Base-by-base conservation (phyloP, 116 monocot species). In the Dioscorea cayenensis region DNA sequence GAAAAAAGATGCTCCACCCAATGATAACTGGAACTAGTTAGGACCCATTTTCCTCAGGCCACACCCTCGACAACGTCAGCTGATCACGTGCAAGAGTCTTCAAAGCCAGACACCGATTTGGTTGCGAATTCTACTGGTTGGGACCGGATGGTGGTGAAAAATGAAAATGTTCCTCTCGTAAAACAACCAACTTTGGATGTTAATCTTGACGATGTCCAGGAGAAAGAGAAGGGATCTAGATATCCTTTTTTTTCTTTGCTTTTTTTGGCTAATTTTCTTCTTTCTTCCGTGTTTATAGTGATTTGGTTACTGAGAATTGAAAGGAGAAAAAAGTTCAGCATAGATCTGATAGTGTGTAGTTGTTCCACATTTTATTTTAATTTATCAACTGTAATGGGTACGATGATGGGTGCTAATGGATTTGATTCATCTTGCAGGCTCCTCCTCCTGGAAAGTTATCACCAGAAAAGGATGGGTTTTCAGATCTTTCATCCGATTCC, bases 331-430 rank as follows among this genome's bases (percentile, higher is more conserved):
- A 91, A 91, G 64, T 89, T 91, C 64, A 81, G 77, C 66, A 84
- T 99, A 51, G 99, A 99, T 90, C 83, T 91, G 32, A 94, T 99
- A 94, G 99, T 99, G 70, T 58, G 87, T 70, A 18, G 36, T 52
- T 69, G 19, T 23, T 51, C 19, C 48, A 16, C 69, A 72, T 49
- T 20, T 67, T 51, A 2, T 63, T 51, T 52, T 20, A 17, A 11
- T n/a, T 49, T 77, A 14, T 50, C 21, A 1, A 58, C 65, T 5
- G 18, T 67, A 51, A 65, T 49, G 52, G 58, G 7, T 18, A 58
- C 59, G 12, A 13, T 67, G 65, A 65, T 49, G 52, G 58, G 7
- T 18, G 28, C 58, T 52, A 35, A 37, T n/a, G 28, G 32, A 8
- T 43, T 43, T 3, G 11, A 43, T 43, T 12, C 16, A 36, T 60